Evolutionary conservation across 257 asterid species (phyloP), one percentile per base, ranked within the genome.

Genomic region (Solanum verrucosum): DNA sequence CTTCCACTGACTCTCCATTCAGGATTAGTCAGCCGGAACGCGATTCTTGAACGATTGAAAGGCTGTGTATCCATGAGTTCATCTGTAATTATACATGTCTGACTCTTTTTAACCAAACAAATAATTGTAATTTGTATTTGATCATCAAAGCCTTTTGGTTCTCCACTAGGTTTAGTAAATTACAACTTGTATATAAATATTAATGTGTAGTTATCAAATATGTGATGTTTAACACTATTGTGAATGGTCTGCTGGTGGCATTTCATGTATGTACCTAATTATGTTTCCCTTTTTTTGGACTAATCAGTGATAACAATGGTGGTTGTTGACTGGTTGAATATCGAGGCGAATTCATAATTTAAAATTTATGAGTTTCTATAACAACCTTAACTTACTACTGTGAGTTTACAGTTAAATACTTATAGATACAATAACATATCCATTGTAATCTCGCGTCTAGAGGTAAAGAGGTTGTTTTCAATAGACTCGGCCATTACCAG

Each of bases 31-130:
- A 92, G 89, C 38, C 88, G 94, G 21, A 95, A 93, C 46, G 94
- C 92, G 11, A 92, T 96, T 87, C 91, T 97, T 70, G 92, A 94
- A 82, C 96, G 98, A 87, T 90, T 94, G 86, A 95, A 93, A 92
- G 96, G 96, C 83, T 97, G 98, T 77, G 94, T 95, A 4, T 91
- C 98, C 31, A 91, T 88, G 90, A 90, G 88, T 87, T 92, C 97
- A 46, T 94, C 97, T 71, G 89, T 94, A 90, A 93, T 95, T 93
- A 93, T 94, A 93, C 93, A 96, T 91, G 93, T 96, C 85, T 95
- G 91, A 92, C 31, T 74, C 31, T 74, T 74, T 72, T 10, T 18
- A 21, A 21, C 67, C 42, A 46, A 84, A 67, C 37, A 67, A 67
- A 85, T 85, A 65, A 67, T 85, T 85, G 78, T 27, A 84, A 20